These are phyloP conservation scores for Cyberlindnera japonica DNA, from an alignment of 805 yeast species.

Conservation along the genomic window DNA sequence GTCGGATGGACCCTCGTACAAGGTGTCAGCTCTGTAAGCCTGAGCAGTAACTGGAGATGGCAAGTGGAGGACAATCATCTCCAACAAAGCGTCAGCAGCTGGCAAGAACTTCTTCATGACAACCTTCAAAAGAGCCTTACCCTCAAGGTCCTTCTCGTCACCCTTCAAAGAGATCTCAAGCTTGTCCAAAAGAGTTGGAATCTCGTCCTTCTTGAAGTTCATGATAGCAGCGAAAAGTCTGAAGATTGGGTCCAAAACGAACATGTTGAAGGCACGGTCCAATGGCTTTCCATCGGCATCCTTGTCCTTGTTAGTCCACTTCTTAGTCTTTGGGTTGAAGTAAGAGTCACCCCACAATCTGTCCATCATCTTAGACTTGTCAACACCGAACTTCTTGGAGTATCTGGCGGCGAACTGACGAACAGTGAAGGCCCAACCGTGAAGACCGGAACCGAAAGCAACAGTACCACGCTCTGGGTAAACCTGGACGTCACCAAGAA, in stretches of 20 bases:
- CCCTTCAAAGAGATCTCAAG: conserved; percentile 90
- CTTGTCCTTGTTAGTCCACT: conserved; percentile 95
- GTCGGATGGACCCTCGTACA: conserved; percentile 97
- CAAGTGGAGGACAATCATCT: conserved; percentile 96
- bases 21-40: conserved; percentile 97
- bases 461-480: conserved; percentile 99
- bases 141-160: conserved; percentile 98
- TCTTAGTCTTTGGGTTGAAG: conserved; percentile 99
- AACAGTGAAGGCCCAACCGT: conserved; percentile 99
- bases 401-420: conserved; percentile 98
- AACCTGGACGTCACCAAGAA: conserved; percentile 94
- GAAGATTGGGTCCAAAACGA: conserved; percentile 98
- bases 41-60: conserved; percentile 99
- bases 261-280: conserved; percentile 99
- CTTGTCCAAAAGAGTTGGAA: conserved; percentile 86
- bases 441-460: conserved; percentile 99
- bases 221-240: conserved; percentile 94
- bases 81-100: conserved; percentile 99
- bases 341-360: conserved; percentile 99
- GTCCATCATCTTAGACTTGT: conserved; percentile 96
- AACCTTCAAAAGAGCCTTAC: conserved; percentile 96
- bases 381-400: conserved; percentile 99
- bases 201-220: conserved; percentile 99
- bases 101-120: conserved; percentile 99
- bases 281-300: conserved; percentile 93